Base-by-base conservation (phyloP, 345 rosid genomes). In the Citrus maxima region DNA sequence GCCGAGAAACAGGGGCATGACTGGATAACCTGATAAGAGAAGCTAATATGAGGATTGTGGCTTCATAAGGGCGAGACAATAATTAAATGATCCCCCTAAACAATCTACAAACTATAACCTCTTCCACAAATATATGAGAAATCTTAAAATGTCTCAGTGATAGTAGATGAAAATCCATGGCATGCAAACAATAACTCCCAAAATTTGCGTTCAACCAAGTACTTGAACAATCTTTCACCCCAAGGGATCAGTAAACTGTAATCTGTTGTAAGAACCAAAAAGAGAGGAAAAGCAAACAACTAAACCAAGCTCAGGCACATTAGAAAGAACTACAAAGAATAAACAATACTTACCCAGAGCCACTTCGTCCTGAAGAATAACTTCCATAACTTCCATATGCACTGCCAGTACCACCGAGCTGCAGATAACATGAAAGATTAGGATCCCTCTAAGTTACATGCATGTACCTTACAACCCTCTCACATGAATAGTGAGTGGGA, bases 371-470 rank as follows among this genome's bases (percentile, higher is more conserved):
- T 13, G 98, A 90, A 56, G 98, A 89, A 83, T 96, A 92, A 79
- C 88, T 84, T 83, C 98, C 96, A 85, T 92, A 95, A 55, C 90
- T 89, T 86, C 97, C 98, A 85, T 92, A 94, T 37, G 91, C 85
- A 88, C 90, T 82, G 69, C 90, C 92, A 76, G 92, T 85, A 69
- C 92, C 88, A 71, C 92, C 92, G 80, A 90, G 74, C 99, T 96
- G 81, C 81, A 84, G 73, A 81, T 25, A 71, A 86, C 27, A 73
- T 27, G 12, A 64, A 79, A 27, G 65, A 38, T 77, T 65, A 85
- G n/a, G n/a, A n/a, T n/a, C n/a, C n/a, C n/a, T n/a, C n/a, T n/a
- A n/a, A n/a, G n/a, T n/a, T n/a, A n/a, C n/a, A n/a, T n/a, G n/a
- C n/a, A n/a, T n/a, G n/a, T n/a, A n/a, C n/a, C n/a, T n/a, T n/a